A percentile compares a stretch with the other conserved stretches of the same genome.
Conservation (phyloP, 1,284 basidiomycete species). For the Ustilago nuda region DNA sequence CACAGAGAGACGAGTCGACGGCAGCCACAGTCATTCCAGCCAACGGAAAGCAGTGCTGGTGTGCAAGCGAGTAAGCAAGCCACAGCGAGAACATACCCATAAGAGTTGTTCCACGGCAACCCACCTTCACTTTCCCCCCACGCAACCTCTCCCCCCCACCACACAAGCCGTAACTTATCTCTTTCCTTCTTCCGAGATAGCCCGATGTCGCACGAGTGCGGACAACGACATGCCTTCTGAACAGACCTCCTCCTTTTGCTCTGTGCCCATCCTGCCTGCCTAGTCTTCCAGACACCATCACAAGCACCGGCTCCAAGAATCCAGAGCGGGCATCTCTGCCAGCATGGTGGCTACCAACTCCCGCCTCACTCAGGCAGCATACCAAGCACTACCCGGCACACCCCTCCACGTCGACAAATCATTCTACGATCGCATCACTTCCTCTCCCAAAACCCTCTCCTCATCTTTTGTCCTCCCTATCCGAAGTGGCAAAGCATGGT, state of each 20-base stretch:
- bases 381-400: conserved; percentile 20
- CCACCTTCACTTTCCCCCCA: neutral
- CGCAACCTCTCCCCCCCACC: neutral
- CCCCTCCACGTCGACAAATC: conserved; percentile 16
- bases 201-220: conserved; percentile 17
- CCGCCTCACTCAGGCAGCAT: conserved; percentile 20
- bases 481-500: conserved; percentile 27
- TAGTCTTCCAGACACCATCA: neutral
- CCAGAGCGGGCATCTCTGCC: neutral
- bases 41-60: neutral
- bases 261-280: neutral
- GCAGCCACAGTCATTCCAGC: neutral
- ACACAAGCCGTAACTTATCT: conserved; percentile 18
- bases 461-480: conserved; percentile 15
- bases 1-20: neutral
- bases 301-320: neutral
- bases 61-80: neutral
- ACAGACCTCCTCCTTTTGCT: neutral
- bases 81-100: too few relatives aligned
- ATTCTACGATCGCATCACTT: conserved; percentile 21
- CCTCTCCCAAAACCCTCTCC: neutral
- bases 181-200: neutral
- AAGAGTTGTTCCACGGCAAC: conserved; percentile 1
- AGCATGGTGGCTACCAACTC: conserved; percentile 10
- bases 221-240: neutral